Percentiles rank a stretch among this genome's conserved stretches.
These are phyloP conservation scores for Boletales sp. DNA, from an alignment of 768 basidiomycete genomes.

Conservation along the genomic window DNA sequence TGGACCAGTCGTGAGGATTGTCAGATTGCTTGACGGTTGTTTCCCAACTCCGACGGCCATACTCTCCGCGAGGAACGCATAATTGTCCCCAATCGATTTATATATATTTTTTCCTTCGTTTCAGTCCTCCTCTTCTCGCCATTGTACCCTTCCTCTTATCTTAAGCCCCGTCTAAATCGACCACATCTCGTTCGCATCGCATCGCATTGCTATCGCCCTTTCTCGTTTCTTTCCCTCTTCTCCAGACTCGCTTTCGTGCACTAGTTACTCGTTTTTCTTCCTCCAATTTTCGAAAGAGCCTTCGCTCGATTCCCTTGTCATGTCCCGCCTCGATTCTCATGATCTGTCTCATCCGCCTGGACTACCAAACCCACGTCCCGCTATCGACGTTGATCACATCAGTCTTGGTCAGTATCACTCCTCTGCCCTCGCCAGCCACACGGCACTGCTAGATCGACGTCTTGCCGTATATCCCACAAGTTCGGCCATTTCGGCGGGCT, in stretches of 20 bases:
- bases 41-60: conserved; percentile 32
- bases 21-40: conserved; percentile 20
- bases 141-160: conserved; percentile 20
- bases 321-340: conserved; percentile 44
- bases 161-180: conserved; percentile 31
- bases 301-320: conserved; percentile 14
- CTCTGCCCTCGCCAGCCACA: conserved; percentile 8
- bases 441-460: conserved; percentile 21
- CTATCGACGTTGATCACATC: conserved; percentile 30
- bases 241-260: conserved; percentile 28
- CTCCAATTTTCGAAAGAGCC: conserved; percentile 24
- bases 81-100: conserved; percentile 24
- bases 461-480: conserved; percentile 13
- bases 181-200: conserved; percentile 28
- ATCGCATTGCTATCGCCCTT: conserved; percentile 33
- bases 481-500: conserved; percentile 25
- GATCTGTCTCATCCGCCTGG: conserved; percentile 38
- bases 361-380: conserved; percentile 23
- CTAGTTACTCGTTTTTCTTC: conserved; percentile 27
- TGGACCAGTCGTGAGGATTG: conserved; percentile 1
- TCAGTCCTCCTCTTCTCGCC: conserved; percentile 19
- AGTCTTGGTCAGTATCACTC: conserved; percentile 11
- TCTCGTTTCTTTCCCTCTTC: conserved; percentile 14
- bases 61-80: conserved; percentile 29
- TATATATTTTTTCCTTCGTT: conserved; percentile 16